These are phyloP conservation scores for Ganoderma sinense DNA, from an alignment of 1,284 basidiomycete genomes.

Conservation along the genomic window DNA sequence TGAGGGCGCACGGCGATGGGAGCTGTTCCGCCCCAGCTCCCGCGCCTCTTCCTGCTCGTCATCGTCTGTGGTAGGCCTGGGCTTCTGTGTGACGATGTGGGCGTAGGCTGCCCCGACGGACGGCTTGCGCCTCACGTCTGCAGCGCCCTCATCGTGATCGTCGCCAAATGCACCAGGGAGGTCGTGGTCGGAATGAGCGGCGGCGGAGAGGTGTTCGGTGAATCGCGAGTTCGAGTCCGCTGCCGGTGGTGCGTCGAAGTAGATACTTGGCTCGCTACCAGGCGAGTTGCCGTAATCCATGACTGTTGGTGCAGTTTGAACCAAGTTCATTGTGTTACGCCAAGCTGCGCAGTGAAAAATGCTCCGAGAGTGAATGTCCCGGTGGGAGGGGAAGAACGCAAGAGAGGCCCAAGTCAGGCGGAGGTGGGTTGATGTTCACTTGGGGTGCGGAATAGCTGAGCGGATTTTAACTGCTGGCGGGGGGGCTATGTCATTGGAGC, in stretches of 20 bases:
- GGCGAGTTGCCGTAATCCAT: slow-evolving; percentile 26
- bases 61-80: slow-evolving; percentile 11
- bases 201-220: neutral
- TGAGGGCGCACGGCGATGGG: slow-evolving; percentile 23
- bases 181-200: neutral
- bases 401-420: too few relatives aligned
- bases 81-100: slow-evolving; percentile 14
- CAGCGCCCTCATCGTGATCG: slow-evolving; percentile 1
- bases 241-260: slow-evolving; percentile 49
- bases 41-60: slow-evolving; percentile 10
- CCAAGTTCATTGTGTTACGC: neutral
- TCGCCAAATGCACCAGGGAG: slow-evolving; percentile 20
- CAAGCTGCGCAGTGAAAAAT: too few relatives aligned
- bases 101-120: slow-evolving; percentile 18
- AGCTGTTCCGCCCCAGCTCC: neutral
- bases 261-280: slow-evolving; percentile 44
- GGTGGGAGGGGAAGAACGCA: neutral
- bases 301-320: slow-evolving; percentile 12
- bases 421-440: neutral
- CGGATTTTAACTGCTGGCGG: neutral
- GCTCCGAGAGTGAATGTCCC: neutral
- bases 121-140: slow-evolving; percentile 9
- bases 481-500: slow-evolving; percentile 30
- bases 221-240: slow-evolving; percentile 24
- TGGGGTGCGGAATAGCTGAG: neutral